Evolutionary conservation across 495 filamentous ascomycete species (phyloP).

Genomic region (Bacidia gigantensis): DNA sequence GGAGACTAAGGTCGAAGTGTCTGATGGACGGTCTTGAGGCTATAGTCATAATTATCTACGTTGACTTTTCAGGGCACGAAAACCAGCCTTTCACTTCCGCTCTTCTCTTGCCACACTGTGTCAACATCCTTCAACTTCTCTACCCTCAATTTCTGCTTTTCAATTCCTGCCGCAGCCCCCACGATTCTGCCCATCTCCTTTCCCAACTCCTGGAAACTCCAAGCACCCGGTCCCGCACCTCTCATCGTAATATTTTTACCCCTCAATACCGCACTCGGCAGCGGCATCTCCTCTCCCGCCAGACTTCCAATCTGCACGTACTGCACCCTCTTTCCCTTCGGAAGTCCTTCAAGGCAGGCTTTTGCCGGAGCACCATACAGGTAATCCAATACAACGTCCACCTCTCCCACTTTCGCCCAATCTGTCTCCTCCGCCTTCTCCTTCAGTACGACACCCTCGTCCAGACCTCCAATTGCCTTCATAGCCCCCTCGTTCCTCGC

Average conservation of each 20-base stretch:
- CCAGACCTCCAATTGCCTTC: neutral
- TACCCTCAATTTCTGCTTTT: conserved; percentile 1
- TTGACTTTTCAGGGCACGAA: conserved; percentile 3
- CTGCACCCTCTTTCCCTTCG: conserved; percentile 1
- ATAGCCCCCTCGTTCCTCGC: conserved; percentile 1
- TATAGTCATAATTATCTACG: no score
- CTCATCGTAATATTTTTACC: conserved; percentile 2
- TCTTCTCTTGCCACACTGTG: neutral
- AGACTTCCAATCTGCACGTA: conserved; percentile 6
- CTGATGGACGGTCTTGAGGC: no score
- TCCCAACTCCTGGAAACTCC: neutral
- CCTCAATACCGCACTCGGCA: conserved; percentile 1
- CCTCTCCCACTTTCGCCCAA: conserved; percentile 2
- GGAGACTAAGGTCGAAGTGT: no score
- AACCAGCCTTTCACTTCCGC: neutral
- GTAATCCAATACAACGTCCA: conserved; percentile 7
- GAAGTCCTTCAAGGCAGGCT: neutral
- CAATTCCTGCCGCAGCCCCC: neutral
- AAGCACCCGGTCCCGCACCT: conserved; percentile 1
- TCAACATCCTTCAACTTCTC: conserved; percentile 3
- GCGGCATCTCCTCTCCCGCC: neutral
- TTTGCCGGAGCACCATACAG: conserved; percentile 1
- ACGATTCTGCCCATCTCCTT: neutral
- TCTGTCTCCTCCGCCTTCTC: neutral
- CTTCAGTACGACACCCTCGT: neutral